phyloP scores from a whole-genome alignment of 345 rosid genomes.

The Corchorus capsularis region DNA sequence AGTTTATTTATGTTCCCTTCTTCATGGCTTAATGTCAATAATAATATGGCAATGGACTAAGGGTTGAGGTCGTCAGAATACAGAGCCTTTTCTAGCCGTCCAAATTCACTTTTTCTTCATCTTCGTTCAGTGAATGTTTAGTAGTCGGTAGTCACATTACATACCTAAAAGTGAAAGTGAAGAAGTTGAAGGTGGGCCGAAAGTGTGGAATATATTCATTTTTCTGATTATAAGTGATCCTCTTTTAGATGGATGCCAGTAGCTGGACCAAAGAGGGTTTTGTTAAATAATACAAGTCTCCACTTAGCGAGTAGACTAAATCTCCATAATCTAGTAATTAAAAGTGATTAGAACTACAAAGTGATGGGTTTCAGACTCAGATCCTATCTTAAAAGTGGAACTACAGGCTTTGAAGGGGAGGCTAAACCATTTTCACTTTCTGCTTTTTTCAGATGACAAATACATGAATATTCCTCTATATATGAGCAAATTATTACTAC shows the following conservation, averaged over 20 bases:
- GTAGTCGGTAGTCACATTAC: background rate
- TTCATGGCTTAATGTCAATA: background rate
- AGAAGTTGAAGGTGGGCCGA: background rate
- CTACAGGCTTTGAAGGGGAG: too few relatives aligned
- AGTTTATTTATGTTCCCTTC: background rate
- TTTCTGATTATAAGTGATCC: background rate
- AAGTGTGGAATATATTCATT: conserved; percentile 8
- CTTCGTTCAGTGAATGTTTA: background rate
- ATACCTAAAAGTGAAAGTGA: background rate
- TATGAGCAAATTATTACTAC: background rate
- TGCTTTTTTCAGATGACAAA: background rate
- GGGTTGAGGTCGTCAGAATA: conserved; percentile 9
- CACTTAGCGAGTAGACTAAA: background rate
- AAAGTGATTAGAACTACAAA: background rate
- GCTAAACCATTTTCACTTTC: background rate
- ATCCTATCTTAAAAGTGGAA: background rate
- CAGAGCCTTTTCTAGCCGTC: conserved; percentile 28
- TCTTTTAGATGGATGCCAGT: conserved; percentile 7
- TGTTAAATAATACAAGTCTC: background rate
- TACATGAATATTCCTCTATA: background rate
- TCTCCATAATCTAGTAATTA: background rate
- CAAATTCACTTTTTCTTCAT: conserved; percentile 23
- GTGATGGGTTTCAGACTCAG: background rate
- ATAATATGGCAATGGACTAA: background rate
- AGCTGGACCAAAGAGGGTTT: background rate